Base-by-base conservation (phyloP, 495 filamentous ascomycete species). In the Symbiotaphrina buchneri region DNA sequence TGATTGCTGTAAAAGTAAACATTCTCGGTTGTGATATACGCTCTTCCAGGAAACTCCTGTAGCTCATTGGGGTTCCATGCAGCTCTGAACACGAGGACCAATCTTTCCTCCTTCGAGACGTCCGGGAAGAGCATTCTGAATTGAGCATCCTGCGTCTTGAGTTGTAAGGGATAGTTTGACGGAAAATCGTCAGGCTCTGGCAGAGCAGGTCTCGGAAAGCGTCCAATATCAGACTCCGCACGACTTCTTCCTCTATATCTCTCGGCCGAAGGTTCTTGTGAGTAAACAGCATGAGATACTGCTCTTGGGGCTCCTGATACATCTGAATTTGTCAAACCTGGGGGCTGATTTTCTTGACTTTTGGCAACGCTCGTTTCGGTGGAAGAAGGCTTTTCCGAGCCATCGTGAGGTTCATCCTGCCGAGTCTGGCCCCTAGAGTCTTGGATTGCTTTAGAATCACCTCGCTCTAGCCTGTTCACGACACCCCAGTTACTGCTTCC, bases 1-100 rank as follows among this genome's bases (percentile, higher is more conserved):
- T 93, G 74, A 46, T 95, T 70, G 32, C 83, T 90, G 53, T 93
- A 97, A 47, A 97, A 97, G 44, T 90, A 94, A 37, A 95, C 66
- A 21, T 83, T 71, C 30, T 67, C 67, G 3, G 69, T 61, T 1
- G 90, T 95, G 27, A 93, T 71, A 47, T 84, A 97, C 14, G 83
- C 74, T 32, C 87, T 61, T 0, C 87, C 90, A 26, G 84, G 76
- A 33, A 83, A 75, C 31, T 81, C 74, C 51, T 82, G 78, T 35
- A 68, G 63, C 4, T 78, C 72, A 42, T 74, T 77, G 2, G 73
- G 70, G 38, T 65, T 74, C 74, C 74, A 79, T 0, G 68, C 72
- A 10, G 68, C 73, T 23, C 73, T 57, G 46, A 81, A 79, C 3
- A 81, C 75, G 21, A 95, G 53, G 5, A 95, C 68, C 5, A 91